Evolutionary conservation across 768 basidiomycete genomes (phyloP).

Genomic region (Rhizopogon vesiculosus): DNA sequence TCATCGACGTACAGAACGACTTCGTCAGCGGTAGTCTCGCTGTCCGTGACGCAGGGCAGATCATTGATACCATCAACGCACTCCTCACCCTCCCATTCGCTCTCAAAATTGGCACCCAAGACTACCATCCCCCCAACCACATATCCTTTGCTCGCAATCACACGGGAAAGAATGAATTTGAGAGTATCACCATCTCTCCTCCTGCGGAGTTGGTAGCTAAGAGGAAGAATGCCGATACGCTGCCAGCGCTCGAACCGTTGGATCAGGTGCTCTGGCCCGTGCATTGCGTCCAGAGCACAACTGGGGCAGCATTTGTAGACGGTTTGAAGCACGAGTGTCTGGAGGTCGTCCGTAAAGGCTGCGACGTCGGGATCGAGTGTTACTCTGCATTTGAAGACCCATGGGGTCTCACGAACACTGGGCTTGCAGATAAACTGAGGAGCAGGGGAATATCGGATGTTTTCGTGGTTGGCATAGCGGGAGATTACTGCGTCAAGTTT

Average conservation of each 20-base stretch:
- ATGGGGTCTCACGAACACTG: slow-evolving; percentile 42
- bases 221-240: slow-evolving; percentile 21
- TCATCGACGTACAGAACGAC: slow-evolving; percentile 83
- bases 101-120: slow-evolving; percentile 48
- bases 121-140: slow-evolving; percentile 58
- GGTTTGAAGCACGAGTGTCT: slow-evolving; percentile 42
- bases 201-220: slow-evolving; percentile 26
- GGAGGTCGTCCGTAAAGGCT: slow-evolving; percentile 50
- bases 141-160: slow-evolving; percentile 66
- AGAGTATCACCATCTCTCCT: slow-evolving; percentile 33
- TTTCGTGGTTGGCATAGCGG: slow-evolving; percentile 64
- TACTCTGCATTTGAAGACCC: slow-evolving; percentile 78
- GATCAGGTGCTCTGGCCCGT: slow-evolving; percentile 75
- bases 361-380: slow-evolving; percentile 57
- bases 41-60: slow-evolving; percentile 53
- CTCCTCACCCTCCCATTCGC: slow-evolving; percentile 56
- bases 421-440: slow-evolving; percentile 39
- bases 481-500: slow-evolving; percentile 72
- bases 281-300: slow-evolving; percentile 63
- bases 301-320: slow-evolving; percentile 57
- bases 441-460: slow-evolving; percentile 48
- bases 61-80: slow-evolving; percentile 52
- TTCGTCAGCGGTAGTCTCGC: slow-evolving; percentile 75
- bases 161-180: slow-evolving; percentile 32
- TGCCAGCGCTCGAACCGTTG: slow-evolving; percentile 12